These are phyloP conservation scores for Lepiota venenata DNA, from an alignment of 768 basidiomycete genomes.

Conservation along the genomic window DNA sequence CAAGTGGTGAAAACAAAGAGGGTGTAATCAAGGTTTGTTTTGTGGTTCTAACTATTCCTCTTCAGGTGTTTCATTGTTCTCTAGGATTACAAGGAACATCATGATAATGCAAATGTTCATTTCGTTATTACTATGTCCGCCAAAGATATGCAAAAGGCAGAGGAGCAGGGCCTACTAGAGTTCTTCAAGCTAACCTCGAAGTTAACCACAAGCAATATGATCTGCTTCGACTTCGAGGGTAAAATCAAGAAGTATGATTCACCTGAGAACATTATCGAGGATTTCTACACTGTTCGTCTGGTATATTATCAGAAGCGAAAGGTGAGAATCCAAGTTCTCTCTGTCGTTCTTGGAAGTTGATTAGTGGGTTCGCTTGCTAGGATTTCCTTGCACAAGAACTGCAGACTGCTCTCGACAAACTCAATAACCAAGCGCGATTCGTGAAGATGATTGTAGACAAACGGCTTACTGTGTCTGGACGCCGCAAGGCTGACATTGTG, in stretches of 20 bases:
- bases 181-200: constrained; percentile 88
- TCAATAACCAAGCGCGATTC: constrained; percentile 95
- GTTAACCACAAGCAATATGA: constrained; percentile 94
- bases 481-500: constrained; percentile 87
- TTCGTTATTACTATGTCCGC: constrained; percentile 81
- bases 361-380: constrained; percentile 35
- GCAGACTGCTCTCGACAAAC: constrained; percentile 73
- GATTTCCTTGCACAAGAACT: constrained; percentile 84
- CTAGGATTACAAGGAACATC: constrained; percentile 97
- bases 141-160: constrained; percentile 82
- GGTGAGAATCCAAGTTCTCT: constrained; percentile 38
- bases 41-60: neutral
- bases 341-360: constrained; percentile 1
- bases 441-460: constrained; percentile 93
- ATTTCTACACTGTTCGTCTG: constrained; percentile 87
- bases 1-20: constrained; percentile 39
- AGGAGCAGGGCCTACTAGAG: constrained; percentile 84
- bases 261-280: constrained; percentile 89
- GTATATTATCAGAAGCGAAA: constrained; percentile 96
- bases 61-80: neutral
- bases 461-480: constrained; percentile 76
- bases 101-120: constrained; percentile 89
- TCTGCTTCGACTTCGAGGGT: constrained; percentile 94
- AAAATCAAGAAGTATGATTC: constrained; percentile 93
- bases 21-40: constrained; percentile 70